Evolutionary conservation across 2,329 filamentous ascomycete genomes (phyloP), one percentile per base, ranked within the genome.

Genomic region (Didymella glomerata): DNA sequence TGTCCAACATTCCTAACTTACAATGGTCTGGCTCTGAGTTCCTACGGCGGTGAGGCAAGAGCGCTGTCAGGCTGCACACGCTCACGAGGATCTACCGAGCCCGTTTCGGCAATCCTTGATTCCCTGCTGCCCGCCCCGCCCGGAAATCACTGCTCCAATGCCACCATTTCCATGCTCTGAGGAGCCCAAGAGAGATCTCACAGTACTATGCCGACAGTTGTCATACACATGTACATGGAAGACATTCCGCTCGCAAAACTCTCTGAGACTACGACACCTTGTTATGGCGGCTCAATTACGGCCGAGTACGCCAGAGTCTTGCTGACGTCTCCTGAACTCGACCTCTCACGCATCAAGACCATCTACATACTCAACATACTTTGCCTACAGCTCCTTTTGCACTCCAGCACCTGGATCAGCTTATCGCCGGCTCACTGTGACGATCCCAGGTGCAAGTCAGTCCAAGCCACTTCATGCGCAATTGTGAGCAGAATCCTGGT

Each of bases 21-120:
- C 44, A 28, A 41, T 11, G 27, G 28, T 16, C 7, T 44, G 42
- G 42, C 41, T 18, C 25, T 36, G 16, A 28, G 32, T 34, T 32
- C 8, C n/a, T 16, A 24, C 41, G 24, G 41, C 42, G 48, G 22
- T 42, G 22, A 47, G 44, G 42, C 32, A 13, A n/a, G 36, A n/a
- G 28, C 11, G 10, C 8, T 38, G n/a, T n/a, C 42, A 48, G 27
- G 36, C 41, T 44, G 20, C 16, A 32, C 16, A 36, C 28, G 36
- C 25, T 48, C 25, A 48, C 28, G 28, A 41, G 20, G 48, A 52
- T 52, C 36, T 48, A 48, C 54, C 42, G 42, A 52, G 28, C 44
- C 48, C 52, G 7, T 22, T 24, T 41, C 48, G 54, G 48, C 48
- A 28, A 28, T 52, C 42, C 16, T 22, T 34, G 14, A n/a, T 18